Evolutionary conservation across 768 basidiomycete species (phyloP).

Genomic region (Boletus patriciae): DNA sequence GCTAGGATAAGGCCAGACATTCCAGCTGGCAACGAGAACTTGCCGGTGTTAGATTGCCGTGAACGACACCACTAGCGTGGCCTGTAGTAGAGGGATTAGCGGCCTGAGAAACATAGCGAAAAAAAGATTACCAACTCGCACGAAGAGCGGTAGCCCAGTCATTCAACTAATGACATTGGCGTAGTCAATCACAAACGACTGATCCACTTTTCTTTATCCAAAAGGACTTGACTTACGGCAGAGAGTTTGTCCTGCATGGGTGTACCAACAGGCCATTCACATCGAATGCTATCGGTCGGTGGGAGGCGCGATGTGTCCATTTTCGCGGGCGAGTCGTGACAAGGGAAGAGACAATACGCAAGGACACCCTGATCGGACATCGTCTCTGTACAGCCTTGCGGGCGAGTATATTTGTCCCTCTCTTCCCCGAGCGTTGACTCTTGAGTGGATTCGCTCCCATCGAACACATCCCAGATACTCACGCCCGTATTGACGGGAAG

Average conservation of each 20-base stretch:
- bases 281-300: not conserved
- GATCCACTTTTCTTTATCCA: not conserved
- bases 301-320: too few relatives aligned
- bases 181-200: not conserved
- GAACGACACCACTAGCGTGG: not conserved
- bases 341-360: not conserved
- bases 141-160: slow-evolving; percentile 11
- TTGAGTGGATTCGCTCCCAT: not conserved
- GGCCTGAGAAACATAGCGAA: not conserved
- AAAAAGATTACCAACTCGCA: not conserved
- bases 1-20: not conserved
- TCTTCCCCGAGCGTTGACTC: not conserved
- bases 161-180: not conserved
- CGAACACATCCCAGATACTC: too few relatives aligned
- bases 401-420: not conserved
- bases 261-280: not conserved
- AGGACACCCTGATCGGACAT: too few relatives aligned
- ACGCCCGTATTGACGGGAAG: too few relatives aligned
- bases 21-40: not conserved
- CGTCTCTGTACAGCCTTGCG: too few relatives aligned
- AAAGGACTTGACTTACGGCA: slow-evolving; percentile 3
- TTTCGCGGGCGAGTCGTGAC: not conserved
- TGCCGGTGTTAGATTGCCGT: slow-evolving; percentile 12
- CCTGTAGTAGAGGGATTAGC: slow-evolving; percentile 1
- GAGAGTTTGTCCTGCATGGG: not conserved